These are phyloP conservation scores for Sporothrix luriei DNA, from an alignment of 2,329 filamentous ascomycete species.

Conservation along the genomic window DNA sequence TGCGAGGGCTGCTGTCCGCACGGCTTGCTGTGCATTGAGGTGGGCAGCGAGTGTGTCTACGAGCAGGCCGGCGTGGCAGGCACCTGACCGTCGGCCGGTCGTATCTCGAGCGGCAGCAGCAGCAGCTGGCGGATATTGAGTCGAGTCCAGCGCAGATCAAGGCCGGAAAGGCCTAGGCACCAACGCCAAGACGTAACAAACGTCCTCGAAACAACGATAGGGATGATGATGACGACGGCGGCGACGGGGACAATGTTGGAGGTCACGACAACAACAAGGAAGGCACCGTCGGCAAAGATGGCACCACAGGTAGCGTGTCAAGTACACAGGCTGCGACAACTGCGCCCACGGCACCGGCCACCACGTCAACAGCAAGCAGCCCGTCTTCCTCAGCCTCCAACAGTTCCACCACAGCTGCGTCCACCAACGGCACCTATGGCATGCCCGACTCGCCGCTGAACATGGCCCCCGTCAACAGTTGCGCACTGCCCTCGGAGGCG, in stretches of 20 bases:
- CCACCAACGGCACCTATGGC: background rate
- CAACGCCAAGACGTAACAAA: background rate
- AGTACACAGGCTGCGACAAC: background rate
- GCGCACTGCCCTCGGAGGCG: conserved; percentile 4
- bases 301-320: background rate
- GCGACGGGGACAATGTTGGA: background rate
- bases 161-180: background rate
- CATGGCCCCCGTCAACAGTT: conserved; percentile 23
- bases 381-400: background rate
- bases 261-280: too few species aligned
- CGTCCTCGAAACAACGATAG: background rate
- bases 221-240: background rate
- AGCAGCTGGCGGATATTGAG: conserved; percentile 29
- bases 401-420: background rate
- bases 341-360: background rate
- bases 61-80: conserved; percentile 15
- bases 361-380: background rate
- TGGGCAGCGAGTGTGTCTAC: conserved; percentile 33
- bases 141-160: background rate
- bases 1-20: conserved; percentile 32
- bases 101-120: conserved; percentile 30
- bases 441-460: conserved; percentile 8
- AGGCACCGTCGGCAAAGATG: background rate
- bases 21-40: conserved; percentile 29
- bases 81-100: conserved; percentile 22